Evolutionary conservation across 169 alveolate genomes (phyloP).

Genomic region (Blepharisma undulans): DNA sequence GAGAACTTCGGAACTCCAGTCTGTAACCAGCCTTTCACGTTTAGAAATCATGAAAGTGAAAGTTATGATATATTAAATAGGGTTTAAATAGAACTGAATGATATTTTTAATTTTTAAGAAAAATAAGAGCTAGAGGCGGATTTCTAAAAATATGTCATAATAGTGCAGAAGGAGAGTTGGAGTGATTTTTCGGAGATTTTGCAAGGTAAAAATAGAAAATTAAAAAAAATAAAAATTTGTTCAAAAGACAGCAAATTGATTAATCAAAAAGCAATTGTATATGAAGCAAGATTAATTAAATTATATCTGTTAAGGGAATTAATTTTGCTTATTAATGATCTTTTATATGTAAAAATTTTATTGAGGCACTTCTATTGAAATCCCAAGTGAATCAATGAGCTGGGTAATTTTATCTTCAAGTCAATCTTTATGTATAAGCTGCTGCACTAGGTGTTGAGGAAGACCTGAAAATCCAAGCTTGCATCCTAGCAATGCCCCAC

Average conservation of each 20-base stretch:
- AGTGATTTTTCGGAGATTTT: background rate
- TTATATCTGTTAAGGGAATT: background rate
- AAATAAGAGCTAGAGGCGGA: background rate
- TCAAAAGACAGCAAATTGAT: no score
- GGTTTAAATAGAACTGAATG: background rate
- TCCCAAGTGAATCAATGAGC: background rate
- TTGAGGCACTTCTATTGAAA: background rate
- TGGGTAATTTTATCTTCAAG: background rate
- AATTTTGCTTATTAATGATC: background rate
- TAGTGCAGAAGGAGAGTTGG: background rate
- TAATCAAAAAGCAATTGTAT: no score
- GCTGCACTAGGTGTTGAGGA: background rate
- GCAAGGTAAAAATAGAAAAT: no score
- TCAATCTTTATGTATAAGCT: background rate
- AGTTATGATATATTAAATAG: background rate
- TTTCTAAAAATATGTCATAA: background rate
- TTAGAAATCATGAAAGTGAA: background rate
- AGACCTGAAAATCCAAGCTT: background rate
- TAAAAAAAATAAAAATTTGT: no score
- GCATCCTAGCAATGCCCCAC: slow-evolving; percentile 35
- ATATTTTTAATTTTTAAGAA: background rate
- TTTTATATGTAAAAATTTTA: no score
- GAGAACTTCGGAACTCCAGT: slow-evolving; percentile 26
- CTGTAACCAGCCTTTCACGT: background rate
- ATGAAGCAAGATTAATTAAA: no score